Evolutionary conservation across 2,329 filamentous ascomycete species (phyloP), one percentile per base, ranked within the genome.

Genomic region (Sporothrix inflata): DNA sequence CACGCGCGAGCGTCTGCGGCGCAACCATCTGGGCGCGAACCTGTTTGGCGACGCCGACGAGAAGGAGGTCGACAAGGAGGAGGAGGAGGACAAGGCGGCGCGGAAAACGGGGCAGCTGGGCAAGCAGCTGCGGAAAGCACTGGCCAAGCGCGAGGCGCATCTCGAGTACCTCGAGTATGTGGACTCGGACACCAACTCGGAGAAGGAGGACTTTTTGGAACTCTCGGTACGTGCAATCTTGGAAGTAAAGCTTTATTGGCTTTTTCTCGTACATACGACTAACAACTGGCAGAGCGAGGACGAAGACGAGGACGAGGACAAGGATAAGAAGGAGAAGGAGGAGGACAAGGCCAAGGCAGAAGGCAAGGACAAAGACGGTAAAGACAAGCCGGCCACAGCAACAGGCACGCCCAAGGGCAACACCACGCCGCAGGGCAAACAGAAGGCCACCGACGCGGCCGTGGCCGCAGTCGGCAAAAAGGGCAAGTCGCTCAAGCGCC

Each of bases 151-250:
- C 69, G 96, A 98, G 81, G 92, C 93, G 80, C 93, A 97, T 76
- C 91, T 90, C 75, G 92, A 96, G 74, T 97, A 97, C 78, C 91
- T 90, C 75, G 92, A 96, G 74, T 97, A 97, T 78, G 91, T 89
- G 75, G 92, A 96, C 74, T 97, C 97, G 77, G 92, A 93, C 77
- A 92, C 90, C 75, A 92, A 85, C 71, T 82, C 81, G 12, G 84
- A 84, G 4, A 77, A 79, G 61, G 81, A 81, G 30, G 77, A 78
- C 70, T 72, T 76, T 71, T 14, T 75, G 70, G 66, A 74, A 75
- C 82, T 74, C 78, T 82, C 40, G 82, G 82, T 73, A 77, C 75
- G 63, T 66, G 63, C 60, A 21, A 45, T 51, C 12, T 27, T 45
- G 21, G 11, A 16, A 1, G 16, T 45, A 9, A 11, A 16, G 34